A percentile compares a stretch with the other conserved stretches of the same genome.
phyloP scores from a whole-genome alignment of 2,329 filamentous ascomycete genomes.

The Neofusicoccum parvum region DNA sequence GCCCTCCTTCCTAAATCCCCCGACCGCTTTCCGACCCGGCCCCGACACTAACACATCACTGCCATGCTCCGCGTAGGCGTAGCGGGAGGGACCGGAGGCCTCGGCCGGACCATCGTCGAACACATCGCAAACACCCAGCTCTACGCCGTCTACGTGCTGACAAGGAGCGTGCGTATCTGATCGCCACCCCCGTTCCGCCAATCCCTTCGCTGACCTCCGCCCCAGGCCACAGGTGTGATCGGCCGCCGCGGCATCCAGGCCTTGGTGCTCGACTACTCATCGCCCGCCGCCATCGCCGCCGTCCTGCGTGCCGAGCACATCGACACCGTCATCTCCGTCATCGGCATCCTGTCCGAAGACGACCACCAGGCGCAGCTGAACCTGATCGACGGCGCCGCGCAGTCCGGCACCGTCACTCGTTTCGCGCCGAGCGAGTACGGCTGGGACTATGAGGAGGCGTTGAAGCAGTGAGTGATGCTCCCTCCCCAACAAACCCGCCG shows the following conservation, averaged over 20 bases:
- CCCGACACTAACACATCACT: not conserved
- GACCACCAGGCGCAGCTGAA: constrained; percentile 11
- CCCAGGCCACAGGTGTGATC: not conserved
- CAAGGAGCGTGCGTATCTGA: constrained; percentile 23
- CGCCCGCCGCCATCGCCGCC: constrained; percentile 16
- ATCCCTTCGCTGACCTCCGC: no score
- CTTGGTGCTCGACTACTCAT: constrained; percentile 24
- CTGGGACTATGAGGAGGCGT: constrained; percentile 8
- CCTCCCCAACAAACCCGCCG: no score
- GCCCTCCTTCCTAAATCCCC: not conserved
- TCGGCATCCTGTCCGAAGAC: constrained; percentile 18
- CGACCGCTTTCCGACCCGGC: not conserved
- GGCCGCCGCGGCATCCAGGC: constrained; percentile 19
- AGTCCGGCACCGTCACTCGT: constrained; percentile 57
- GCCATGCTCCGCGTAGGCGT: constrained; percentile 24
- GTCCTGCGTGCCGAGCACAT: constrained; percentile 7
- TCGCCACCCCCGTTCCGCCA: no score
- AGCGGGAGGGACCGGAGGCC: constrained; percentile 29
- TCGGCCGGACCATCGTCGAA: constrained; percentile 28
- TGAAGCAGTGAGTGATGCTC: not conserved
- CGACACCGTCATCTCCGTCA: constrained; percentile 17
- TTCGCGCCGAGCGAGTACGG: constrained; percentile 71
- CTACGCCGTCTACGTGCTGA: constrained; percentile 26
- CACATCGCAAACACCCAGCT: constrained; percentile 24
- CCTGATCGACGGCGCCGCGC: constrained; percentile 47